Base-by-base conservation (phyloP, 805 yeast genomes). In the Saturnispora sekii region DNA sequence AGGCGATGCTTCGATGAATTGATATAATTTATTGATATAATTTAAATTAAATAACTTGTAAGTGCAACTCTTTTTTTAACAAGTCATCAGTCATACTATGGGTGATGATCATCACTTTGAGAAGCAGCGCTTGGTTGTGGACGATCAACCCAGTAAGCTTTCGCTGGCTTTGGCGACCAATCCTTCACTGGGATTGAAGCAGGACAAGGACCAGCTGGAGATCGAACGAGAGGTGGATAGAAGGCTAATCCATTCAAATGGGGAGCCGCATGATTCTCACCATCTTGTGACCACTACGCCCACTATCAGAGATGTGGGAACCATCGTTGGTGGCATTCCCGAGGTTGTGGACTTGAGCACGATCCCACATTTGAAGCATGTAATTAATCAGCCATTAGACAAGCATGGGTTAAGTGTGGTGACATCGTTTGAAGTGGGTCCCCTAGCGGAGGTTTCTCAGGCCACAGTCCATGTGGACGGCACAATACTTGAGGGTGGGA, bases 1-100 rank as follows among this genome's bases (percentile, higher is more conserved):
- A 31, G 66, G 64, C 43, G 67, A 64, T 54, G 63, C 60, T 41
- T 56, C 57, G 40, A 65, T 66, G 70, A 58, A 53, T 37, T 50
- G 45, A 38, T 18, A 41, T 26, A 36, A 18, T 17, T 33, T 10
- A 32, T 43, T 32, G 17, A n/a, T 36, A 14, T 36, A 10, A 18
- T 38, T 26, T 14, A n/a, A 38, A 9, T 14, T 35, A 15, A 18
- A 21, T 21, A 21, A 21, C 26, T 21, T 21, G 26, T 21, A 21
- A 21, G 26, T 21, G 26, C 26, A 21, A 21, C 26, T 21, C 26
- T 21, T 21, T 21, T 21, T 21, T 21, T 21, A 21, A 6, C 26
- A 21, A 21, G 26, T 21, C 26, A 21, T 21, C 26, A 21, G 26
- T 21, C 26, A 21, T 21, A 21, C 8, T 5, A 21, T 21, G 26